Evolutionary conservation across 2,329 filamentous ascomycete species (phyloP), one percentile per base, ranked within the genome.

Genomic region (Tolypocladium sp.): DNA sequence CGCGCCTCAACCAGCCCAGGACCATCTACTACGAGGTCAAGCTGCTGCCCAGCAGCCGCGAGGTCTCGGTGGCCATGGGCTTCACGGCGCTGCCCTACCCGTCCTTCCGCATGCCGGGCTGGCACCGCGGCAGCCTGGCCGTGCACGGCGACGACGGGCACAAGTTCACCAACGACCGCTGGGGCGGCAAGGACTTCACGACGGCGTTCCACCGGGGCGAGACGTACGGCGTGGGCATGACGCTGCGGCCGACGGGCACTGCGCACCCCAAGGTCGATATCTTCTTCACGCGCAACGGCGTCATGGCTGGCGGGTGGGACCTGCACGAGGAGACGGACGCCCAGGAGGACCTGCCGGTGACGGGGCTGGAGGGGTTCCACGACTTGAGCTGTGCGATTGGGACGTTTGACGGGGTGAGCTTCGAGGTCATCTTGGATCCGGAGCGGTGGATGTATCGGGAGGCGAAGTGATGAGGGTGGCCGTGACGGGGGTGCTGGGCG

Each of bases 131-230:
- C 22, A 88, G 84, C 63, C 68, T 92, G 17, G 90, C 80, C 1
- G 84, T 93, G n/a, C 90, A 93, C 69, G 86, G 87, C 54, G 90
- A 93, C 70, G 90, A 93, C 70, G 90, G 90, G 0, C 81, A 87
- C 66, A 82, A 82, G 70, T 94, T 88, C 70, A 79, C 91, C 66
- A 91, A 92, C 68, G 88, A 93, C 70, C 79, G 80, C 9, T 88
- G 82, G 77, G 90, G 90, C 27, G 90, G 90, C 22, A 82, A 83
- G 62, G 78, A 84, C 59, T 92, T 92, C 63, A 86, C 85, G 0
- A 65, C 70, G 12, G 78, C 84, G 6, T 92, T 92, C 68, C 70
- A 73, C n/a, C 73, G 74, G 0, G 87, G 87, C 20, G 83, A 91
- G 65, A 85, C 83, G 6, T 79, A 90, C 12, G 90, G 90, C 0